Evolutionary conservation across 495 filamentous ascomycete genomes (phyloP).

Genomic region (Penicillium soppii): DNA sequence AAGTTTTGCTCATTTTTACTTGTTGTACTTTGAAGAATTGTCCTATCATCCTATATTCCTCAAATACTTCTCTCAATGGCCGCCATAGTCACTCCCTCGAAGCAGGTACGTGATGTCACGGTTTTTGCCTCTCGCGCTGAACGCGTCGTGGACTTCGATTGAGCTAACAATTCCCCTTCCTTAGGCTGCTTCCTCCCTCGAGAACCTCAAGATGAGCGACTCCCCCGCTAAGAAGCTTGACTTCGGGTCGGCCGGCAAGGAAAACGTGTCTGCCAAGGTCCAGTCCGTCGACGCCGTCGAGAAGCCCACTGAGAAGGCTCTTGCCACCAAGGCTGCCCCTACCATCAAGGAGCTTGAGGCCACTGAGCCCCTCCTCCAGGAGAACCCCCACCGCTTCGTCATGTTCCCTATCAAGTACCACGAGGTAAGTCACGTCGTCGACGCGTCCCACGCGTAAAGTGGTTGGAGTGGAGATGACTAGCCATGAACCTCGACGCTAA

Average conservation of each 20-base stretch:
- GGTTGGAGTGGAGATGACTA: constrained; percentile 15
- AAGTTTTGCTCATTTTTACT: constrained; percentile 19
- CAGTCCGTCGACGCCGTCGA: constrained; percentile 47
- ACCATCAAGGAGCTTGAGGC: constrained; percentile 70
- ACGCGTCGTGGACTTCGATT: constrained; percentile 32
- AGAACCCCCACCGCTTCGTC: constrained; percentile 96
- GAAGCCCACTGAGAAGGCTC: constrained; percentile 52
- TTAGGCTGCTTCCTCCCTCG: constrained; percentile 80
- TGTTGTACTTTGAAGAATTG: constrained; percentile 20
- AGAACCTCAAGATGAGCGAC: constrained; percentile 85
- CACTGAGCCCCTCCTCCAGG: constrained; percentile 87
- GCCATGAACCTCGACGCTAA: constrained; percentile 24
- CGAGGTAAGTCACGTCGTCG: constrained; percentile 71
- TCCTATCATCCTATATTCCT: constrained; percentile 8
- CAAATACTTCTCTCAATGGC: constrained; percentile 55
- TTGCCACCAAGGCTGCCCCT: constrained; percentile 49
- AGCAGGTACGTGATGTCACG: constrained; percentile 67
- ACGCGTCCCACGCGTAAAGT: constrained; percentile 72
- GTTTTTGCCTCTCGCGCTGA: constrained; percentile 32
- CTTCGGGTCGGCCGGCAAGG: constrained; percentile 72
- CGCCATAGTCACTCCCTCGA: constrained; percentile 76
- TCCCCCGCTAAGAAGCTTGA: constrained; percentile 87
- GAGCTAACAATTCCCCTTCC: constrained; percentile 24
- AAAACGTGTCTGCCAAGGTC: constrained; percentile 68
- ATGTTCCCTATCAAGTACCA: constrained; percentile 99